A percentile compares a stretch with the other conserved stretches of the same genome.
Conservation (phyloP, 2,329 filamentous ascomycete genomes). For the Nemania sp. region DNA sequence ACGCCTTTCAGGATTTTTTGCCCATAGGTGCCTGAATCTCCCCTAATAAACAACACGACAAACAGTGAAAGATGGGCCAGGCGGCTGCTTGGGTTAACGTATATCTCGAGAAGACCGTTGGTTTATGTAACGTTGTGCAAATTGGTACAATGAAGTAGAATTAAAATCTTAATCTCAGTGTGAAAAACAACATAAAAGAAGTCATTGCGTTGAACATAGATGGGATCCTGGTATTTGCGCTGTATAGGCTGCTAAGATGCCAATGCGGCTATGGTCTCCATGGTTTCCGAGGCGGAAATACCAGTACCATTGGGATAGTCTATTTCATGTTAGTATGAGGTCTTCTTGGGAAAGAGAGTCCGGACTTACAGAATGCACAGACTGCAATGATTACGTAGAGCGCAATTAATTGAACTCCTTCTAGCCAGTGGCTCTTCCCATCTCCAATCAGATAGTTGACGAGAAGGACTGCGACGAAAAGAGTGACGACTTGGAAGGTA, state of each 20-base stretch:
- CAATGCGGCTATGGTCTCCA: not conserved
- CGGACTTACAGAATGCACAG: slow-evolving; percentile 62
- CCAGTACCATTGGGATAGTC: slow-evolving; percentile 28
- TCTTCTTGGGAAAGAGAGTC: not conserved
- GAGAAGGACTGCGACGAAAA: slow-evolving; percentile 82
- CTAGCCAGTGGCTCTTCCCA: slow-evolving; percentile 80
- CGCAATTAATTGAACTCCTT: slow-evolving; percentile 75
- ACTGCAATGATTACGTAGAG: slow-evolving; percentile 79
- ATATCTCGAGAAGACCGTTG: no score
- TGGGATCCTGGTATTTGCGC: not conserved
- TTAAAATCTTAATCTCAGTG: no score
- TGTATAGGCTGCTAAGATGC: not conserved
- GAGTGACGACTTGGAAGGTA: slow-evolving; percentile 81
- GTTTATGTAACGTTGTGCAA: no score
- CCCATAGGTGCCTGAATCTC: no score
- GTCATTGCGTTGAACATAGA: no score
- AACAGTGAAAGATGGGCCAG: no score
- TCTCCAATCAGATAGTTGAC: slow-evolving; percentile 87
- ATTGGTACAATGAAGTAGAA: no score
- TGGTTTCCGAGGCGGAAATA: not conserved
- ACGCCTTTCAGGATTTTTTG: no score
- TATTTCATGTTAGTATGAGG: slow-evolving; percentile 10
- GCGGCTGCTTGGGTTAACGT: no score
- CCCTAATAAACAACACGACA: no score
- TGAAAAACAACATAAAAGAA: no score